Conservation (phyloP, 2,329 filamentous ascomycete genomes). For the Lachnellula cervina region DNA sequence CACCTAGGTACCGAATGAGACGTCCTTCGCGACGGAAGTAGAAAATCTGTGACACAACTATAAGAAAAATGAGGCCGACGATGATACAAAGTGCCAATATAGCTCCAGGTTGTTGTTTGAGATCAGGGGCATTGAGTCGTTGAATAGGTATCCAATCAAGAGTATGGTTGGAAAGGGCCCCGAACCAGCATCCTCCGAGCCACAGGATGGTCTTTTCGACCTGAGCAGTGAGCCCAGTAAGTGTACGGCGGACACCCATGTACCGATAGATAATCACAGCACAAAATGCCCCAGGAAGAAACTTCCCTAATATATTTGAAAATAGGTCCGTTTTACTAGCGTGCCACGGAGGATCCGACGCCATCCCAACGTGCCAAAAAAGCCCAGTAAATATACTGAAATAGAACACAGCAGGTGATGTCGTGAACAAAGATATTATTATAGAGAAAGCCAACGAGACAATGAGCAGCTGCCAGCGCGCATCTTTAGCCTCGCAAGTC, state of each 20-base stretch:
- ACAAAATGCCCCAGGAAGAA: constrained; percentile 82
- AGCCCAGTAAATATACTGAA: constrained; percentile 75
- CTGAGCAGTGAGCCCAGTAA: constrained; percentile 71
- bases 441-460: constrained; percentile 77
- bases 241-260: constrained; percentile 68
- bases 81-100: constrained; percentile 60
- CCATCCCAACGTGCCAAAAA: constrained; percentile 86
- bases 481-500: constrained; percentile 66
- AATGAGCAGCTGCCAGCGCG: constrained; percentile 77
- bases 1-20: constrained; percentile 68
- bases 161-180: constrained; percentile 89
- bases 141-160: constrained; percentile 91
- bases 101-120: constrained; percentile 84
- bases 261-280: constrained; percentile 84
- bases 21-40: constrained; percentile 81
- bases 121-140: constrained; percentile 84
- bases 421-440: constrained; percentile 75
- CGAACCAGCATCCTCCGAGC: constrained; percentile 87
- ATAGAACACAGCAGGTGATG: constrained; percentile 76
- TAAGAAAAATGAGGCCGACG: constrained; percentile 46
- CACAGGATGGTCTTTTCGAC: constrained; percentile 87
- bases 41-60: constrained; percentile 77
- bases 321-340: constrained; percentile 65
- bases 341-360: constrained; percentile 75
- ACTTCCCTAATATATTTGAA: constrained; percentile 72